A percentile compares a stretch with the other conserved stretches of the same genome.
Evolutionary conservation across 768 basidiomycete genomes (phyloP).

Genomic region (Lentinus brumalis): DNA sequence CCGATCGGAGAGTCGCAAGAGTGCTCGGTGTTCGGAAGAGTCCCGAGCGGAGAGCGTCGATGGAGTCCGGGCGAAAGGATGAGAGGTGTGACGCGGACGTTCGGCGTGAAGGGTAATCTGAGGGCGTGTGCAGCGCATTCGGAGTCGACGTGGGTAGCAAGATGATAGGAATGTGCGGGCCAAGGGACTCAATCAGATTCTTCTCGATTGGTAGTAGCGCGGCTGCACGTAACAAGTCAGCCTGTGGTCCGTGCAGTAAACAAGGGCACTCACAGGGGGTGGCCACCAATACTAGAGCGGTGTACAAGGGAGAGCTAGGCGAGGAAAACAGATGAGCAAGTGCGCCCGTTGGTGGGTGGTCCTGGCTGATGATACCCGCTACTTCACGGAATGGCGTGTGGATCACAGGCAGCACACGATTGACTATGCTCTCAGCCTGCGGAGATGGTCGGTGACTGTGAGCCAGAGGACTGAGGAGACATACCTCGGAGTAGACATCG

Average conservation of each 20-base stretch:
- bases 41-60: conserved; percentile 54
- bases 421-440: conserved; percentile 23
- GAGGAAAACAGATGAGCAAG: conserved; percentile 59
- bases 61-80: conserved; percentile 55
- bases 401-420: conserved; percentile 44
- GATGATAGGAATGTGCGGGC: conserved; percentile 59
- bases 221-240: conserved; percentile 12
- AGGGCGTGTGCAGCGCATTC: neutral
- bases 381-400: conserved; percentile 59
- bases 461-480: conserved; percentile 26
- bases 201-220: conserved; percentile 41
- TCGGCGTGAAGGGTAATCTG: conserved; percentile 12
- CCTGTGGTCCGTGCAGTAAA: neutral
- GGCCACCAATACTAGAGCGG: conserved; percentile 57
- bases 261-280: conserved; percentile 43
- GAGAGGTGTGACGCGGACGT: conserved; percentile 34
- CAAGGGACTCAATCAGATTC: conserved; percentile 49
- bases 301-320: conserved; percentile 58
- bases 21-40: conserved; percentile 69
- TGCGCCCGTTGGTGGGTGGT: conserved; percentile 50
- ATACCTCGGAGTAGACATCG: conserved; percentile 47
- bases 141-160: conserved; percentile 40
- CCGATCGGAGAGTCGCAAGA: conserved; percentile 54
- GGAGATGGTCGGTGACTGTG: neutral
- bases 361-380: conserved; percentile 54